Base-by-base conservation (phyloP, 2,329 filamentous ascomycete genomes). In the Xylaria sp. region DNA sequence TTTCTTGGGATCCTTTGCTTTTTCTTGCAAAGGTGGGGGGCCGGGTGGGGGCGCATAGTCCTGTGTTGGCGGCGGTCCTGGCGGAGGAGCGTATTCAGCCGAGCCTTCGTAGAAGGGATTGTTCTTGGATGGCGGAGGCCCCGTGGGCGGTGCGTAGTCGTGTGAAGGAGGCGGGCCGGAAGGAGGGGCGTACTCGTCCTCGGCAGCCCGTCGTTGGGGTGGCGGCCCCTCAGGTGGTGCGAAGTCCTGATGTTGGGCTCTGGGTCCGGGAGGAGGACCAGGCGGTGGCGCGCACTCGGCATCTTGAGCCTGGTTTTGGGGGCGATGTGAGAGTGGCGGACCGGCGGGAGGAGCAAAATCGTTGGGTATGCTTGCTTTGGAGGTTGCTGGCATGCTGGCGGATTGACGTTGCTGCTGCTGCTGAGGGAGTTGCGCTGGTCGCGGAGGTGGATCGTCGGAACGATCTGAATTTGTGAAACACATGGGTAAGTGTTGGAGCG, bases 401-500 rank as follows among this genome's bases (percentile, higher is more conserved):
- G 61, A 47, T 19, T 37, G 59, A 3, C 67, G 61, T 19, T 67
- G 59, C 3, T 67, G 61, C 19, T 67, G 71, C 31, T 71, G 68
- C 17, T 67, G 70, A 2, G 70, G 71, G 8, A 71, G 45, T 25
- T 70, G 70, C 15, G 67, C 71, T 4, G 79, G 81, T 31, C 79
- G 74, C 2, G 82, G 76, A 7, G 79, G 74, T 19, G 76, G 76
- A 31, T 78, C 78, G 61, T 78, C 60, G 37, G 71, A 69, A 51
- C 78, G 76, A 60, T 80, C 76, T 52, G 79, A 82, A 66, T 74
- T 74, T 46, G 82, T 80, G 67, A 84, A 84, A 72, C 83, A 85
- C 83, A 85, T 84, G 49, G 15, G 57, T 54, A 19, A 45, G 23
- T 31, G 45, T 17, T 21, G 33, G n/a, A 11, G 25, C 33, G 23